These are phyloP conservation scores for Neurospora sp. DNA, from an alignment of 495 filamentous ascomycete species.

Conservation along the genomic window DNA sequence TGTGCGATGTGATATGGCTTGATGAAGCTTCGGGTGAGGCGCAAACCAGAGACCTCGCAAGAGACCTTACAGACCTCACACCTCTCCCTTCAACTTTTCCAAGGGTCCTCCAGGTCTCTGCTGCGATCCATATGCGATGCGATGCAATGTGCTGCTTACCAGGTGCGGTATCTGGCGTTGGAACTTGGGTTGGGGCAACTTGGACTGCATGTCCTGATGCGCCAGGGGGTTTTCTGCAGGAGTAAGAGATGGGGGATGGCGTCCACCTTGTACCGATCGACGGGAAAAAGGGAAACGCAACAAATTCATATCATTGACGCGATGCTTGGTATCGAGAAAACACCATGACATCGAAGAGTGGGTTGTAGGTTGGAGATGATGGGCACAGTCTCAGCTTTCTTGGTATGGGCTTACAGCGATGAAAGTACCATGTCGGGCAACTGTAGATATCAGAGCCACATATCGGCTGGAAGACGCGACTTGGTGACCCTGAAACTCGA, in stretches of 20 bases:
- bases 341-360: background rate
- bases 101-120: background rate
- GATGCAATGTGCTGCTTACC: background rate
- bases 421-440: background rate
- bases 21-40: background rate
- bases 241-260: background rate
- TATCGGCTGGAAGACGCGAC: background rate
- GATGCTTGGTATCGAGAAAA: background rate
- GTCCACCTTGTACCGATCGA: background rate
- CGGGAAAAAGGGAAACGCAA: background rate
- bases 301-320: background rate
- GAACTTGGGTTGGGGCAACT: background rate
- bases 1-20: background rate
- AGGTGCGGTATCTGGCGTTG: background rate
- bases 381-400: background rate
- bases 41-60: background rate
- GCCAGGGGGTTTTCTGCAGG: background rate
- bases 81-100: background rate
- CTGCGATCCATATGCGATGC: background rate
- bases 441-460: background rate
- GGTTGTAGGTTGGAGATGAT: background rate
- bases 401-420: background rate
- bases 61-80: background rate
- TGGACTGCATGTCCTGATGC: background rate
- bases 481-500: background rate